Evolutionary conservation across 345 rosid species (phyloP).

Genomic region (Euphorbia peplus): DNA sequence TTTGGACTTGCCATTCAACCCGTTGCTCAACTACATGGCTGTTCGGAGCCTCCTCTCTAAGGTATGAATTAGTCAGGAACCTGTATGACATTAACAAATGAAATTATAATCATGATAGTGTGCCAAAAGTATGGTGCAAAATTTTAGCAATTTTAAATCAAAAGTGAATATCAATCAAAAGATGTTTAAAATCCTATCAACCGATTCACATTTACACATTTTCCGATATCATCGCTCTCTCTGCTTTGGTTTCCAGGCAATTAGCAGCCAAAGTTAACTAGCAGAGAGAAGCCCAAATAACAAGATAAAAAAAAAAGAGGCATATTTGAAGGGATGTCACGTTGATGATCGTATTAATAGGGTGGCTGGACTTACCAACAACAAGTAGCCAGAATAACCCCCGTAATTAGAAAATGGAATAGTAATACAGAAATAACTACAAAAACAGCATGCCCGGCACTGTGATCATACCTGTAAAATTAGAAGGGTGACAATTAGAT

Average conservation of each 20-base stretch:
- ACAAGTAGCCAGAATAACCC: constrained; percentile 70
- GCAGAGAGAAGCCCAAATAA: neutral
- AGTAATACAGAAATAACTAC: constrained; percentile 75
- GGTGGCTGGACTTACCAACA: constrained; percentile 66
- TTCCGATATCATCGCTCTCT: neutral
- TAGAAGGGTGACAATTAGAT: constrained; percentile 13
- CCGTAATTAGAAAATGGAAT: constrained; percentile 75
- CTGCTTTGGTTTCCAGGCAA: neutral
- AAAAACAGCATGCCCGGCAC: constrained; percentile 71
- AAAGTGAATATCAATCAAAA: neutral
- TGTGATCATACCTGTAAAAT: constrained; percentile 84
- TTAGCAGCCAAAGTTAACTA: neutral
- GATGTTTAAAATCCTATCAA: neutral
- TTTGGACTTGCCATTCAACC: constrained; percentile 85
- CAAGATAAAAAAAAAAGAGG: neutral
- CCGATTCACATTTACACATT: neutral
- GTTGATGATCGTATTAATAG: neutral
- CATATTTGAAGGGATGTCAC: neutral
- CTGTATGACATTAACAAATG: constrained; percentile 37
- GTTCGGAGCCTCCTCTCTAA: constrained; percentile 94
- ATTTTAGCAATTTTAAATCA: neutral
- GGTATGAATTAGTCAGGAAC: constrained; percentile 90
- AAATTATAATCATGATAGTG: constrained; percentile 3
- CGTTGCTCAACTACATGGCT: constrained; percentile 99
- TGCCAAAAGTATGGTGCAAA: neutral